A percentile compares a stretch with the other conserved stretches of the same genome.
Conservation (phyloP, 371 early-diverging fungal genomes). For the Zopfochytrium polystomum region DNA sequence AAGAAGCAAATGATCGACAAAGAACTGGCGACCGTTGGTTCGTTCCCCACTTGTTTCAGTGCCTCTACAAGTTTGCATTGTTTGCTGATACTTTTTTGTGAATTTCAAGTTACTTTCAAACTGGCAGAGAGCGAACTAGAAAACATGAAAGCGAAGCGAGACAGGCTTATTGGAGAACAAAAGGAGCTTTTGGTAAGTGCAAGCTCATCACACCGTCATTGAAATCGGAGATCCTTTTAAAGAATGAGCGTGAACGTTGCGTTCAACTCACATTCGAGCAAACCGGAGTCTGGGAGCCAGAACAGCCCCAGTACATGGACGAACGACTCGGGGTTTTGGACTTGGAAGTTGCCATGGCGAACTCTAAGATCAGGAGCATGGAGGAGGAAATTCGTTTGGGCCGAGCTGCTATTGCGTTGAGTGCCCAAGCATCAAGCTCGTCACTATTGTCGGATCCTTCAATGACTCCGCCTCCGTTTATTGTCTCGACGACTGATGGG, state of each 20-base stretch:
- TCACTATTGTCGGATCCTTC: no score
- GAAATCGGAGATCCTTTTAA: no score
- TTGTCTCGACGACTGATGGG: conserved; percentile 12
- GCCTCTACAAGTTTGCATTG: not conserved
- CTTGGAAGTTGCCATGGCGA: conserved; percentile 67
- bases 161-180: conserved; percentile 66
- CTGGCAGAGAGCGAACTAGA: conserved; percentile 45
- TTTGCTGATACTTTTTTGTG: no score
- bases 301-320: conserved; percentile 69
- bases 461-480: conserved; percentile 14
- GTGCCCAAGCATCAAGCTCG: conserved; percentile 8
- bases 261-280: conserved; percentile 61
- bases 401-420: conserved; percentile 47
- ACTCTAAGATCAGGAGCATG: conserved; percentile 33
- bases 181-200: conserved; percentile 49
- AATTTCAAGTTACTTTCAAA: conserved; percentile 26
- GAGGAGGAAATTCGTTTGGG: conserved; percentile 52
- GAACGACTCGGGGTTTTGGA: conserved; percentile 81
- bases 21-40: conserved; percentile 52
- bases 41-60: not conserved
- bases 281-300: conserved; percentile 52
- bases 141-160: conserved; percentile 54
- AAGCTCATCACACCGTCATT: no score
- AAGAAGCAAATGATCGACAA: conserved; percentile 65
- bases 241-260: conserved; percentile 66